Conservation (phyloP, 176 grass and related monocot genomes). For the Miscanthus lutarioriparius region DNA sequence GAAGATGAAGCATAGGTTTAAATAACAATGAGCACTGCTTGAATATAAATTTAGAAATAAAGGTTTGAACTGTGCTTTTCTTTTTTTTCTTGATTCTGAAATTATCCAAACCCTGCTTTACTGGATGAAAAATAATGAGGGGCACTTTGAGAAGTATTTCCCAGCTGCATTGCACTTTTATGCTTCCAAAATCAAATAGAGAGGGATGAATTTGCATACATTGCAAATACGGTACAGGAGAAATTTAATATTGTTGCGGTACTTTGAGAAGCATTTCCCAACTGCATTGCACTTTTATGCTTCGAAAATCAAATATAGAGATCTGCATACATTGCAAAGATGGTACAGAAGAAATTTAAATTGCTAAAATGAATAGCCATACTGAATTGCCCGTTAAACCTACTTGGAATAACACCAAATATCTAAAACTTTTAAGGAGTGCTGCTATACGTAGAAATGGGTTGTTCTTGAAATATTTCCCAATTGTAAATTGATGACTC, state of each 20-base stretch:
- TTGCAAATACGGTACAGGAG: not conserved
- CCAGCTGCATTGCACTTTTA: constrained; percentile 10
- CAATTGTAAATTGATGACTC: not conserved
- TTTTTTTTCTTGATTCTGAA: not conserved
- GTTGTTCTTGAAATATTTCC: not conserved
- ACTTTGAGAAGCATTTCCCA: constrained; percentile 1
- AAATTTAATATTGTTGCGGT: not conserved
- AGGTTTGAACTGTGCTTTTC: not conserved
- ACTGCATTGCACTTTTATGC: constrained; percentile 24
- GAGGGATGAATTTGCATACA: not conserved
- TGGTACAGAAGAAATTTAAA: constrained; percentile 2
- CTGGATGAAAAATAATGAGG: not conserved
- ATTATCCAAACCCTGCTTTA: constrained; percentile 15
- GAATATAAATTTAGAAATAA: not conserved
- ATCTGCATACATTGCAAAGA: constrained; percentile 19
- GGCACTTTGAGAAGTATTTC: not conserved
- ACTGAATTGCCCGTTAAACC: not conserved
- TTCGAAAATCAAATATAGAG: not conserved
- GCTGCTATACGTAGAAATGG: not conserved
- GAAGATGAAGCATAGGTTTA: not conserved
- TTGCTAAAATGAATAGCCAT: constrained; percentile 16
- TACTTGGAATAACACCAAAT: not conserved
- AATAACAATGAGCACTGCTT: not conserved
- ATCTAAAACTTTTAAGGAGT: not conserved
- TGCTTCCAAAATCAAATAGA: constrained; percentile 2